Percentiles rank a stretch among this genome's conserved stretches.
These are phyloP conservation scores for Tulasnella sp. DNA, from an alignment of 768 basidiomycete species.

Conservation along the genomic window DNA sequence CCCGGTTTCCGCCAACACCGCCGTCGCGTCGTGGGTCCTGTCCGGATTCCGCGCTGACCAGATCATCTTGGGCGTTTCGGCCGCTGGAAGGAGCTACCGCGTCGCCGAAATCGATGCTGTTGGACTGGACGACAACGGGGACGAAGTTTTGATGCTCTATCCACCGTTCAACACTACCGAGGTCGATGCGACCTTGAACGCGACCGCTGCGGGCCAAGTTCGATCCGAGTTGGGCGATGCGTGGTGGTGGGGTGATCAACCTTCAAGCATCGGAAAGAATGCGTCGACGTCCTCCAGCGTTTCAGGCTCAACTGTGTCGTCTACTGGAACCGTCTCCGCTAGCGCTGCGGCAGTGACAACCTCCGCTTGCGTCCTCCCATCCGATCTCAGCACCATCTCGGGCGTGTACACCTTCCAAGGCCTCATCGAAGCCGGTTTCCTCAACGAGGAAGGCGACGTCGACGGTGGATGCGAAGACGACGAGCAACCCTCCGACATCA, in stretches of 20 bases:
- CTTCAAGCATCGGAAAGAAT: not conserved
- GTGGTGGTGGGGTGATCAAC: slow-evolving; percentile 25
- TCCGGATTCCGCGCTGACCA: slow-evolving; percentile 28
- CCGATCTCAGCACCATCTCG: slow-evolving; percentile 2
- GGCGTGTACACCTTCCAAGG: slow-evolving; percentile 26
- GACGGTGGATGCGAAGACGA: not conserved
- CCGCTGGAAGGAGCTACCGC: slow-evolving; percentile 21
- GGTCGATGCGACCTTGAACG: not conserved
- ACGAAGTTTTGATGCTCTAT: not conserved
- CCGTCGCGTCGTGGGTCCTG: slow-evolving; percentile 22
- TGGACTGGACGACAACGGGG: not conserved
- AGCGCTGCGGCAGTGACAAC: slow-evolving; percentile 3
- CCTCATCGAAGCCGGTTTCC: slow-evolving; percentile 20
- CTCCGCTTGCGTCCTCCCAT: slow-evolving; percentile 3
- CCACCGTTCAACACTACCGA: slow-evolving; percentile 3
- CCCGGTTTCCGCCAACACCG: slow-evolving; percentile 19
- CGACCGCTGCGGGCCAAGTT: not conserved
- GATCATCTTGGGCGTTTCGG: slow-evolving; percentile 21
- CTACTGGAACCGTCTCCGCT: not conserved
- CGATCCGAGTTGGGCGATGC: slow-evolving; percentile 13
- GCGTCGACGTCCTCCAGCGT: not conserved
- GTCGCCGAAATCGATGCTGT: slow-evolving; percentile 5
- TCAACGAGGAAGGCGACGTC: slow-evolving; percentile 14
- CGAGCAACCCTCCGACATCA: not conserved
- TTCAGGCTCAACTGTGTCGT: not conserved